Evolutionary conservation across 139 green algal genomes (phyloP), one percentile per base, ranked within the genome.

Genomic region (Zygnema circumcarinatum): DNA sequence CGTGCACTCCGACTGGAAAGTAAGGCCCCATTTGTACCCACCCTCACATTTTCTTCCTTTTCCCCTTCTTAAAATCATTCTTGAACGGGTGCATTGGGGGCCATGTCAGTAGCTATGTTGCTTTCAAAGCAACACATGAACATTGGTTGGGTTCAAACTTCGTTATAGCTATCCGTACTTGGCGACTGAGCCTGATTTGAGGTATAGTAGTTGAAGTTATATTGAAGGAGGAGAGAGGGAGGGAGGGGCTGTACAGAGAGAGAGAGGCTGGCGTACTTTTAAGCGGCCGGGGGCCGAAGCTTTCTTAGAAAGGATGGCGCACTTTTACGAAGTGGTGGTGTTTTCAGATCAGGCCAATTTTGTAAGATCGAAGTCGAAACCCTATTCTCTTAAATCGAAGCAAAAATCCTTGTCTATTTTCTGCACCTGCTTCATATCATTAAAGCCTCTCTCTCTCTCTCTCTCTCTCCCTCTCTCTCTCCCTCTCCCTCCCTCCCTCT

Each of bases 311-410:
- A 89, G 95, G 38, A 94, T 98, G 93, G 92, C 92, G 0, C 93
- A 96, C 53, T 97, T 96, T 89, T 99, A 96, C 86, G 96, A 99
- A 92, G 87, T 99, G 29, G 97, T 99, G 39, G 88, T 99, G 0
- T 99, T 97, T 94, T 98, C 96, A 0, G 92, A 96, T 81, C 84
- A 92, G 83, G 53, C 88, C 1, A 85, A 83, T 67, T 80, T 83
- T 53, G 84, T 89, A 41, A 1, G 76, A 31, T n/a, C n/a, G n/a
- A n/a, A n/a, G n/a, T n/a, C n/a, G n/a, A n/a, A 1, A 81, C 0
- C 1, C 38, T 2, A 33, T 33, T 76, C 56, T 72, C 29, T 72
- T 72, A 29, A 72, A 29, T 72, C 56, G 56, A 72, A 25, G 25
- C 56, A 72, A 72, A 72, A 72, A 72, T 72, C 56, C 25, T 72